Evolutionary conservation across 495 filamentous ascomycete species (phyloP).

Genomic region (Aspergillus baeticus): DNA sequence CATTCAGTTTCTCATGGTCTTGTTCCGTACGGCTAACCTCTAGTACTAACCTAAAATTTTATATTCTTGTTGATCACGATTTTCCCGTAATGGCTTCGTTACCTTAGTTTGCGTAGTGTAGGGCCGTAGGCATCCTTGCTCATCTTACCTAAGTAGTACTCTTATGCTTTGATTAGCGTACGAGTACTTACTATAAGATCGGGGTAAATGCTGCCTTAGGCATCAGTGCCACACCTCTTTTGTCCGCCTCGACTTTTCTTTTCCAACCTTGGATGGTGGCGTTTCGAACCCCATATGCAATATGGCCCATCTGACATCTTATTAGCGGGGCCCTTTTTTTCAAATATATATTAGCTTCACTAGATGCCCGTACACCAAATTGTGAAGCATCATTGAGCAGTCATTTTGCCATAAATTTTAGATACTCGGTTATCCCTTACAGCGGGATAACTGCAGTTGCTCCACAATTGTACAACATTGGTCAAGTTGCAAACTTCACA

Average conservation of each 20-base stretch:
- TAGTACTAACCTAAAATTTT: constrained; percentile 4
- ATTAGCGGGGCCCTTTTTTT: neutral
- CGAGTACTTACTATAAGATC: too few species aligned
- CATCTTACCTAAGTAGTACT: too few species aligned
- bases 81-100: too few species aligned
- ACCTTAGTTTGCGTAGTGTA: too few species aligned
- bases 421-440: too few species aligned
- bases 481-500: neutral
- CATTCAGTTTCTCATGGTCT: neutral
- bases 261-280: neutral
- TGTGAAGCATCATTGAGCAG: too few species aligned
- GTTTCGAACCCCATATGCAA: neutral
- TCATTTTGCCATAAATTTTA: too few species aligned
- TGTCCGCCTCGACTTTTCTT: neutral
- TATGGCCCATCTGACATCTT: neutral
- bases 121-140: too few species aligned
- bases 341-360: neutral
- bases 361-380: too few species aligned
- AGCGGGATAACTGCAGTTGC: neutral
- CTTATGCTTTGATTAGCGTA: too few species aligned
- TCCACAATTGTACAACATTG: neutral
- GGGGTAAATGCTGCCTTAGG: neutral
- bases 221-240: too few species aligned
- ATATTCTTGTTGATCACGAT: too few species aligned
- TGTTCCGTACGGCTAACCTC: neutral